A percentile compares a stretch with the other conserved stretches of the same genome.
phyloP scores from a whole-genome alignment of 805 yeast genomes.

The Hanseniaspora jakobsenii region DNA sequence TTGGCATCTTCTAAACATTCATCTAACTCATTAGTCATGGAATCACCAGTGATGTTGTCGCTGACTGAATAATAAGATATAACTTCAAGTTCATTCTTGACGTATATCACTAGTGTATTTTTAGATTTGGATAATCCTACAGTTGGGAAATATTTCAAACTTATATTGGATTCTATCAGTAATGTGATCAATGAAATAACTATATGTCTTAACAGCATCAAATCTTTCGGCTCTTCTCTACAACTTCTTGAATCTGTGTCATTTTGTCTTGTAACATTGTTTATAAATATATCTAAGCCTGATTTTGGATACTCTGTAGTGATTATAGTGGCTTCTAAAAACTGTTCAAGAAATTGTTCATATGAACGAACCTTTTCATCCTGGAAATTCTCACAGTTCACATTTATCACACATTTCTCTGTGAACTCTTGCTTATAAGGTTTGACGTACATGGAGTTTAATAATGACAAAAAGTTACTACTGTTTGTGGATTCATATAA shows the following conservation, averaged over 20 bases:
- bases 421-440: slow-evolving; percentile 68
- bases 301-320: slow-evolving; percentile 79
- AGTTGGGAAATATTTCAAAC: slow-evolving; percentile 65
- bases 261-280: slow-evolving; percentile 34
- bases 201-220: slow-evolving; percentile 32
- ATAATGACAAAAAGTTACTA: slow-evolving; percentile 74
- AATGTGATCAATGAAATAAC: slow-evolving; percentile 47
- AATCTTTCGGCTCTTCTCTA: slow-evolving; percentile 24
- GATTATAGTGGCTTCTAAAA: slow-evolving; percentile 30
- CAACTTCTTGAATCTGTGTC: slow-evolving; percentile 30
- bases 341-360: slow-evolving; percentile 29
- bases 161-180: slow-evolving; percentile 73
- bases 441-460: slow-evolving; percentile 69
- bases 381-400: slow-evolving; percentile 33
- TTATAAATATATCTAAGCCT: slow-evolving; percentile 65
- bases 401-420: slow-evolving; percentile 53
- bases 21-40: slow-evolving; percentile 28
- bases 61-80: slow-evolving; percentile 42
- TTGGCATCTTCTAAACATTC: slow-evolving; percentile 31
- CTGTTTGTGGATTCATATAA: slow-evolving; percentile 60
- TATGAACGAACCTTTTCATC: slow-evolving; percentile 29
- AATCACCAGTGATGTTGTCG: slow-evolving; percentile 21
- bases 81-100: slow-evolving; percentile 45
- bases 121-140: slow-evolving; percentile 38
- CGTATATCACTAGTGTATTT: slow-evolving; percentile 39